phyloP scores from a whole-genome alignment of 305 asterid genomes.

The Fraxinus platypoda region DNA sequence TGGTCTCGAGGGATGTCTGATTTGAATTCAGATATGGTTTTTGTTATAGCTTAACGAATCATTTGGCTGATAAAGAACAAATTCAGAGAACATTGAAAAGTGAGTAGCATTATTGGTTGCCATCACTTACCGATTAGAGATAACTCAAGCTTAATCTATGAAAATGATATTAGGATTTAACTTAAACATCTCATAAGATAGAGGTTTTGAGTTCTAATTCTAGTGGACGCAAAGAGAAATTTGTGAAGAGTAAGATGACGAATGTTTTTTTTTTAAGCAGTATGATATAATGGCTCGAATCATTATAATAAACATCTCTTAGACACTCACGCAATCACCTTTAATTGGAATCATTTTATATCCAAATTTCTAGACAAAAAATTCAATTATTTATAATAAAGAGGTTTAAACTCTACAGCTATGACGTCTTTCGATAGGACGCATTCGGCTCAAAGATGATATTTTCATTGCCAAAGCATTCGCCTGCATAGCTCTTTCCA shows the following conservation, averaged over 20 bases:
- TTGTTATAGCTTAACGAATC: background rate
- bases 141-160: background rate
- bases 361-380: background rate
- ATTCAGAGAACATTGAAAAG: background rate
- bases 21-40: background rate
- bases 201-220: background rate
- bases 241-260: background rate
- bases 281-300: background rate
- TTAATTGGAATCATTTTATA: background rate
- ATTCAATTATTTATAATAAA: background rate
- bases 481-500: slow-evolving; percentile 16
- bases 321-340: background rate
- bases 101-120: background rate
- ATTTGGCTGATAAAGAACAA: background rate
- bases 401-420: background rate
- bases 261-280: background rate
- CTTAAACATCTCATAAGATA: background rate
- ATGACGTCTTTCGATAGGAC: slow-evolving; percentile 38
- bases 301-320: background rate
- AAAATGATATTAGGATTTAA: background rate
- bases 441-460: slow-evolving; percentile 42
- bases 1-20: background rate
- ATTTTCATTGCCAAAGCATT: slow-evolving; percentile 17
- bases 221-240: background rate
- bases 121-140: background rate